These are phyloP conservation scores for Striga hermonthica DNA, from an alignment of 305 asterid genomes.

Conservation along the genomic window DNA sequence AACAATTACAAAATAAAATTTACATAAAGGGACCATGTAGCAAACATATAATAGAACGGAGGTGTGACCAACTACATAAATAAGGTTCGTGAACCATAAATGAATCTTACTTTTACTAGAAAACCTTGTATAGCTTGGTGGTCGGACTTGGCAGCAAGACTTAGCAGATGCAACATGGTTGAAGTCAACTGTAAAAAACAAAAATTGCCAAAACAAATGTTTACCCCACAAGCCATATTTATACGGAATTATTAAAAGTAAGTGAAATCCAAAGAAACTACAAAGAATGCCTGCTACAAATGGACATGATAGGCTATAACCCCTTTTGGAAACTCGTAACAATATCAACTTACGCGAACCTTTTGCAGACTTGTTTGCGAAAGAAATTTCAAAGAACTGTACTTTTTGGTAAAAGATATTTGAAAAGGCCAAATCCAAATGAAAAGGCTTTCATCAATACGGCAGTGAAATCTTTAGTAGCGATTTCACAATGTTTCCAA, in stretches of 20 bases:
- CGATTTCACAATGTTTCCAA: conserved; percentile 3
- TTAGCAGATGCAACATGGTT: conserved; percentile 80
- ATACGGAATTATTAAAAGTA: background rate
- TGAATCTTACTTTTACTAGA: conserved; percentile 62
- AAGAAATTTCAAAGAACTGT: background rate
- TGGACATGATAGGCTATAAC: background rate
- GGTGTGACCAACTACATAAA: conserved; percentile 7
- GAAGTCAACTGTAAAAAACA: conserved; percentile 70
- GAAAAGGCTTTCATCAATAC: conserved; percentile 11
- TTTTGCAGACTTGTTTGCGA: background rate
- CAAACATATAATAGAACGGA: conserved; percentile 11
- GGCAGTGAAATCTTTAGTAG: background rate
- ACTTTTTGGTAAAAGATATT: background rate
- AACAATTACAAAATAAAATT: background rate
- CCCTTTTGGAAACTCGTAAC: background rate
- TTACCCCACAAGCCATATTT: conserved; percentile 8
- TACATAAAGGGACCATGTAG: background rate
- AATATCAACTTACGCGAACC: background rate
- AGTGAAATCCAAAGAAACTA: background rate
- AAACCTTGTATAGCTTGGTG: conserved; percentile 53
- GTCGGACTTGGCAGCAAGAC: conserved; percentile 65
- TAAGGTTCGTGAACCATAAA: background rate
- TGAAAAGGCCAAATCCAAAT: background rate
- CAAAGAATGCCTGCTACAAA: background rate
- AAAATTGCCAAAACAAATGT: conserved; percentile 24